Percentiles rank a stretch among this genome's conserved stretches.
Conservation (phyloP, 2,329 filamentous ascomycete genomes). For the Parastagonospora nodorum region DNA sequence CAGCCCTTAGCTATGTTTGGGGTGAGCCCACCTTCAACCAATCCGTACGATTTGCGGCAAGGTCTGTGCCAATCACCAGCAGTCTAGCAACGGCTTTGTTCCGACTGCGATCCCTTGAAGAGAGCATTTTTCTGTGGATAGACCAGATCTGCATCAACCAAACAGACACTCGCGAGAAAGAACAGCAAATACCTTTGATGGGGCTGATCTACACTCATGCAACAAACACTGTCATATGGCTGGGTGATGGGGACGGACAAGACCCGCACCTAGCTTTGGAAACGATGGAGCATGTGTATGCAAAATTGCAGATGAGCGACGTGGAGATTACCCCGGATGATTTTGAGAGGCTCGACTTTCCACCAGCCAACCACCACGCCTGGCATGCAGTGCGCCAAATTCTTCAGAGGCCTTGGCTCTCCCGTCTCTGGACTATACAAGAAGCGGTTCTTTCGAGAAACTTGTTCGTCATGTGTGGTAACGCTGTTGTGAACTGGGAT, state of each 20-base stretch:
- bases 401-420: slow-evolving; percentile 25
- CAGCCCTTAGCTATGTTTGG: slow-evolving; percentile 31
- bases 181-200: slow-evolving; percentile 33
- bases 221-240: slow-evolving; percentile 34
- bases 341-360: slow-evolving; percentile 21
- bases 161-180: slow-evolving; percentile 25
- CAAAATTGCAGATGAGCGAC: slow-evolving; percentile 18
- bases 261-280: slow-evolving; percentile 20
- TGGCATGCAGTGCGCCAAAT: slow-evolving; percentile 24
- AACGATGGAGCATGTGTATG: slow-evolving; percentile 15
- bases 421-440: slow-evolving; percentile 31
- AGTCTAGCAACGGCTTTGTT: slow-evolving; percentile 22
- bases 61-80: slow-evolving; percentile 17
- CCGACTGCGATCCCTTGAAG: slow-evolving; percentile 15
- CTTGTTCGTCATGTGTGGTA: slow-evolving; percentile 23
- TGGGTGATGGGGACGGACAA: slow-evolving; percentile 26
- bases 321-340: slow-evolving; percentile 17
- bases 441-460: slow-evolving; percentile 25
- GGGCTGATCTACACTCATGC: slow-evolving; percentile 28
- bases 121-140: slow-evolving; percentile 30
- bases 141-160: slow-evolving; percentile 33
- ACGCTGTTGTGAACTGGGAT: slow-evolving; percentile 20
- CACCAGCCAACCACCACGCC: slow-evolving; percentile 7
- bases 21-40: slow-evolving; percentile 22
- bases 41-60: slow-evolving; percentile 10